These are phyloP conservation scores for Aspergillus ellipticus DNA, from an alignment of 495 filamentous ascomycete species.

Conservation along the genomic window DNA sequence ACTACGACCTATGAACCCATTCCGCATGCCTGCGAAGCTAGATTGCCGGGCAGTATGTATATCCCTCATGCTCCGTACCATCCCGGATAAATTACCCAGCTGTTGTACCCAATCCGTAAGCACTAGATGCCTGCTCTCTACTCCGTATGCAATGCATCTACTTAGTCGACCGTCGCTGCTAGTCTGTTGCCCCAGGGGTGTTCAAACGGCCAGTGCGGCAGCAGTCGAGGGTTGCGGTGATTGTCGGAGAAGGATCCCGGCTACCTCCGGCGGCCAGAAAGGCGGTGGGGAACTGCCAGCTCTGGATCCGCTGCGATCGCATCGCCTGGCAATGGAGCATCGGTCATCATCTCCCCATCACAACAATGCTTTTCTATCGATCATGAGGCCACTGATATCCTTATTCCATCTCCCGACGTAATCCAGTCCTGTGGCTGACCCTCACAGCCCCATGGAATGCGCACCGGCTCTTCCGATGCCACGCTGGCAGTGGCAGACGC, in stretches of 20 bases:
- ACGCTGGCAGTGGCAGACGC: slow-evolving; percentile 27
- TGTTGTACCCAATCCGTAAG: no score
- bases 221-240: not conserved
- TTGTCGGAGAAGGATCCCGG: not conserved
- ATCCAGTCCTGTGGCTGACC: not conserved
- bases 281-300: slow-evolving; percentile 10
- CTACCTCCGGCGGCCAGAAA: not conserved
- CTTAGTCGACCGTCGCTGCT: no score
- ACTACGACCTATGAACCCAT: no score
- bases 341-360: not conserved
- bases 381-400: slow-evolving; percentile 4
- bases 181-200: no score
- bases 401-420: slow-evolving; percentile 3
- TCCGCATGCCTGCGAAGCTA: no score
- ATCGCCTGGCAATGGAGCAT: not conserved
- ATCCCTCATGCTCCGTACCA: no score
- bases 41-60: no score
- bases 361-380: not conserved
- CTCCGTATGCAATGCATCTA: no score
- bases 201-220: no score
- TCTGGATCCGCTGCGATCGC: not conserved
- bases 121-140: no score
- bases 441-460: slow-evolving; percentile 1
- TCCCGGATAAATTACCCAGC: no score
- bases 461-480: slow-evolving; percentile 12